Evolutionary conservation across 768 basidiomycete genomes (phyloP), one percentile per base, ranked within the genome.

Genomic region (Macrolepiota fuliginosa): DNA sequence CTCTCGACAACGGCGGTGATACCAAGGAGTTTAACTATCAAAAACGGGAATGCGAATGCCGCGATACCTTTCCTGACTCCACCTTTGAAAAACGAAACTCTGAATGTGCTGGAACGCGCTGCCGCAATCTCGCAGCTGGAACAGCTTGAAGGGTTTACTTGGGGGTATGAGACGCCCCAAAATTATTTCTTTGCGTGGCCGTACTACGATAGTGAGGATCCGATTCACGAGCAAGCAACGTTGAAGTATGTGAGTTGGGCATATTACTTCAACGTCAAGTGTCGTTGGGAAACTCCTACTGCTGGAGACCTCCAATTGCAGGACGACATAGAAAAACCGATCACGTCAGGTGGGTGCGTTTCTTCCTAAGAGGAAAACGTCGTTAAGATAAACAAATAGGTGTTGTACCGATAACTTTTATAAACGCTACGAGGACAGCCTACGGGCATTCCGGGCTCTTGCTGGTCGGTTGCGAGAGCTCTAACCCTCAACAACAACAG

Each of bases 211-310:
- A 13, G 35, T 1, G 56, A 42, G 27, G 13, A 47, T 3, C 10
- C 32, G 40, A 57, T 57, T 37, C 56, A 57, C 11, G 42, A 57
- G 6, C 45, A 35, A n/a, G 56, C 40, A 4, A 35, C 56, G 0
- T n/a, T 57, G 27, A 57, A 46, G 37, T 57, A 57, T 36, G 19
- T 19, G 15, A 57, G 45, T 32, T n/a, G 29, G 25, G 29, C 46
- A 10, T 47, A 29, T 47, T 46, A 24, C 15, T 57, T 57, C 45
- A 57, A 57, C 7, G 24, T 57, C 45, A 47, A 32, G 11, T 57
- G 56, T 45, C 56, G 56, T 22, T 57, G 56, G 56, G 56, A 57
- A 35, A 36, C 27, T 2, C 56, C 56, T 57, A 24, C 19, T 5
- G 27, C 40, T 11, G 40, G 12, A 29, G 56, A 57, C n/a, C 27